Percentiles rank a stretch among this genome's conserved stretches.
These are phyloP conservation scores for Colletotrichum plurivorum DNA, from an alignment of 2,329 filamentous ascomycete genomes.

Conservation along the genomic window DNA sequence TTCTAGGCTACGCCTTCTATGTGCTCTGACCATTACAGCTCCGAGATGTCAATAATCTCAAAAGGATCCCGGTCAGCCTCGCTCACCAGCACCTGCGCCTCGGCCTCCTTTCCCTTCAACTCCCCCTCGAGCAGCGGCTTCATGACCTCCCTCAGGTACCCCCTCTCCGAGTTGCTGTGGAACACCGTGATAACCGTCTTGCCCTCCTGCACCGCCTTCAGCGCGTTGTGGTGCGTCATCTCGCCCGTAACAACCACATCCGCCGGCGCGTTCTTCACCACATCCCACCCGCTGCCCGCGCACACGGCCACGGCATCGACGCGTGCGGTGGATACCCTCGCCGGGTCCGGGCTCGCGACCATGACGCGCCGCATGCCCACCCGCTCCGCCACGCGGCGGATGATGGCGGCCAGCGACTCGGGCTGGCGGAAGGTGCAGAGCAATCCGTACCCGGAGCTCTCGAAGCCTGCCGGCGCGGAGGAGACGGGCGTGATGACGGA, in stretches of 20 bases:
- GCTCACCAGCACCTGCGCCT: constrained; percentile 80
- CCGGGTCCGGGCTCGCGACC: constrained; percentile 52
- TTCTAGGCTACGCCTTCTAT: too few species aligned
- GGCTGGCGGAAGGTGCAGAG: constrained; percentile 57
- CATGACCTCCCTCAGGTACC: constrained; percentile 82
- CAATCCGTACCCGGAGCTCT: constrained; percentile 68
- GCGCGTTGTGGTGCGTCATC: constrained; percentile 91
- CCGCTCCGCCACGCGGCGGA: constrained; percentile 73
- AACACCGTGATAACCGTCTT: constrained; percentile 88
- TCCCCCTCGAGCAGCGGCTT: constrained; percentile 72
- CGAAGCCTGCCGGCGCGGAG: constrained; percentile 56
- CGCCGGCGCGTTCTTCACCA: constrained; percentile 79
- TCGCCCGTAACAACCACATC: constrained; percentile 93
- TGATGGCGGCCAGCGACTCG: constrained; percentile 59
- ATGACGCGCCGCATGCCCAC: constrained; percentile 73
- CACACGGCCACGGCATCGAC: constrained; percentile 86
- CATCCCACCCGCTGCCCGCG: constrained; percentile 86
- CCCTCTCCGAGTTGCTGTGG: constrained; percentile 93
- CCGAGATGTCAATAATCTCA: constrained; percentile 74
- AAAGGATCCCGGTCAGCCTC: constrained; percentile 90
- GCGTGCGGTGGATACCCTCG: constrained; percentile 42
- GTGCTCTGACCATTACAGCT: constrained; percentile 46
- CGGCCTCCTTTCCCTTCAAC: constrained; percentile 64
- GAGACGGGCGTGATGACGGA: constrained; percentile 62
- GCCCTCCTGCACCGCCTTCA: constrained; percentile 87